Base-by-base conservation (phyloP, 441 rosid species). In the Gossypium davidsonii region DNA sequence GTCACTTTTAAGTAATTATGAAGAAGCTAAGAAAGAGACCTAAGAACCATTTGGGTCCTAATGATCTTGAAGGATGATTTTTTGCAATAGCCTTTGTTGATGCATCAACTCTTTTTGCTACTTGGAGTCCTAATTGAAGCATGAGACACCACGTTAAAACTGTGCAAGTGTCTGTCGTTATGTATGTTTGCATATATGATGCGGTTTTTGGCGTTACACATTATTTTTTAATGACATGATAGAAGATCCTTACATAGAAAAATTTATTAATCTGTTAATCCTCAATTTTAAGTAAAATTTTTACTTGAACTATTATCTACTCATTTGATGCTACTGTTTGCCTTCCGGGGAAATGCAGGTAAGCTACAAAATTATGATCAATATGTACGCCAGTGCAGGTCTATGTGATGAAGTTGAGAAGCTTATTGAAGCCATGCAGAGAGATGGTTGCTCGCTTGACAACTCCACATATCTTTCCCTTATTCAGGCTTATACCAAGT, bases 331-430 rank as follows among this genome's bases (percentile, higher is more conserved):
- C 67, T 73, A 42, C 34, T 42, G 66, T 18, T 37, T 70, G 15
- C 62, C 62, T 61, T 6, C 72, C 49, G 59, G 51, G 15, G 31
- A 73, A 61, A 61, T 79, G 85, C 94, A 92, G 94, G 81, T 84
- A 59, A 85, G 92, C 87, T 89, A 89, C 87, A 87, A 87, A 76
- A 85, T 88, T 77, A 82, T 92, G 85, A 81, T 82, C 58, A 85
- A 84, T n/a, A 71, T 81, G 31, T 88, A 85, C 75, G 89, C 91
- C 28, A 49, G 53, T 15, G 75, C 67, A 4, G 87, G 89, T 74
- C 86, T 81, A 28, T 72, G 76, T 70, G 34, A 34, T 26, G 85
- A 92, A 80, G 93, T 81, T 62, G 77, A 86, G 76, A 74, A 83
- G 66, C 87, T 86, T 81, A 59, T 92, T 70, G 73, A 70, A 59